These are phyloP conservation scores for Linnemannia schmuckeri DNA, from an alignment of 192 early-diverging fungal species.

Conservation along the genomic window DNA sequence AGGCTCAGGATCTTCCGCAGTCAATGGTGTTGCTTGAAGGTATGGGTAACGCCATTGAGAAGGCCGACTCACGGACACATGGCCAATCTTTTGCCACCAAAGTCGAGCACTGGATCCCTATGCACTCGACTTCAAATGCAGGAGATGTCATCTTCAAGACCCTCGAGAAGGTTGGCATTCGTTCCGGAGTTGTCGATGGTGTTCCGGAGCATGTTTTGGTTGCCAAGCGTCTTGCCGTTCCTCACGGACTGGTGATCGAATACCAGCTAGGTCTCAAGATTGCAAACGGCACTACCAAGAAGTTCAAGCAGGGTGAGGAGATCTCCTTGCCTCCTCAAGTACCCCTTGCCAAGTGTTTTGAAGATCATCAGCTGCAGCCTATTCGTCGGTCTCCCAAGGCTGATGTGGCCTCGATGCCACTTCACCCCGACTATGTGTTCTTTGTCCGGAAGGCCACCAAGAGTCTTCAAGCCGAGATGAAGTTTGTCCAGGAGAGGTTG, in stretches of 20 bases:
- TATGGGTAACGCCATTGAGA: conserved; percentile 41
- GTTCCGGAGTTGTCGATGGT: conserved; percentile 60
- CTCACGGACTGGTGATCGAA: conserved; percentile 48
- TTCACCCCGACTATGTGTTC: conserved; percentile 39
- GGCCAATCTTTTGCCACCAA: conserved; percentile 48
- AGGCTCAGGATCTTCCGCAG: conserved; percentile 52
- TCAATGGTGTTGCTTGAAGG: conserved; percentile 49
- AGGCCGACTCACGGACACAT: conserved; percentile 25
- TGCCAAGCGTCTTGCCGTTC: conserved; percentile 32
- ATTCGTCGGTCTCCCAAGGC: conserved; percentile 47
- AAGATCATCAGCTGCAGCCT: conserved; percentile 36
- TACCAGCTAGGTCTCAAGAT: conserved; percentile 39
- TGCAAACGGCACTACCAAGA: conserved; percentile 8
- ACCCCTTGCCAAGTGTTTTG: conserved; percentile 32
- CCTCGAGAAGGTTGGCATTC: conserved; percentile 66
- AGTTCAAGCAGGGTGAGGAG: conserved; percentile 35
- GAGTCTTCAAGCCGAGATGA: conserved; percentile 53
- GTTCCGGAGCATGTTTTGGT: conserved; percentile 46
- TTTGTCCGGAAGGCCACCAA: conserved; percentile 52
- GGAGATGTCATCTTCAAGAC: conserved; percentile 64
- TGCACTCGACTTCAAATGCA: conserved; percentile 58
- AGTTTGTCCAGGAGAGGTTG: conserved; percentile 41
- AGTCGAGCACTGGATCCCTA: conserved; percentile 59
- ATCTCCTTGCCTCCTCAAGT: conserved; percentile 28
- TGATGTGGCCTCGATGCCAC: conserved; percentile 53